Evolutionary conservation across 495 filamentous ascomycete species (phyloP).

Genomic region (Penicillium arizonense): DNA sequence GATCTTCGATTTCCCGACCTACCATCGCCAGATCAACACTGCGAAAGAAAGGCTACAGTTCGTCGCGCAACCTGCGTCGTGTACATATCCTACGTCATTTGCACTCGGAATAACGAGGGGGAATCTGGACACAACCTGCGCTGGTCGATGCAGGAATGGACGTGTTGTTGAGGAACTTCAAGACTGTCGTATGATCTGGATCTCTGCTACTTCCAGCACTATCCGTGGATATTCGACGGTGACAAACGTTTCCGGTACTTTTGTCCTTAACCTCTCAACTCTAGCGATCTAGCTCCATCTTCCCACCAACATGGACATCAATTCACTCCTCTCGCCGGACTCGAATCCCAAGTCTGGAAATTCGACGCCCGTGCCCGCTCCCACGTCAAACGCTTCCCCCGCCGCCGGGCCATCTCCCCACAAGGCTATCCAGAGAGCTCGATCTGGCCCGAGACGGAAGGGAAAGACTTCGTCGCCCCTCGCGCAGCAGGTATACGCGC

Average conservation of each 20-base stretch:
- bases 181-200: conserved; percentile 33
- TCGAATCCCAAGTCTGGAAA: conserved; percentile 50
- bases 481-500: conserved; percentile 40
- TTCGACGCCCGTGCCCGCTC: conserved; percentile 37
- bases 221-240: conserved; percentile 18
- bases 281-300: background rate
- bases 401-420: conserved; percentile 30
- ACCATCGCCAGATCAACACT: background rate
- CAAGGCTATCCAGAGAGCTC: conserved; percentile 36
- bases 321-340: conserved; percentile 68
- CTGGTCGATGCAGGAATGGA: conserved; percentile 43
- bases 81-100: conserved; percentile 6
- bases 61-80: background rate
- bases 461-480: conserved; percentile 43
- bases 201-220: conserved; percentile 24
- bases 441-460: conserved; percentile 31
- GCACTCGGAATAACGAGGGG: conserved; percentile 9
- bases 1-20: background rate
- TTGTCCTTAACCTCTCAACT: conserved; percentile 6
- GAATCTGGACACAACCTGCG: conserved; percentile 21
- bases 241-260: conserved; percentile 3
- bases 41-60: background rate
- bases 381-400: conserved; percentile 28
- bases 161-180: conserved; percentile 37
- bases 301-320: conserved; percentile 64